These are phyloP conservation scores for Prunus salicina DNA, from an alignment of 306 rosid species.

Conservation along the genomic window DNA sequence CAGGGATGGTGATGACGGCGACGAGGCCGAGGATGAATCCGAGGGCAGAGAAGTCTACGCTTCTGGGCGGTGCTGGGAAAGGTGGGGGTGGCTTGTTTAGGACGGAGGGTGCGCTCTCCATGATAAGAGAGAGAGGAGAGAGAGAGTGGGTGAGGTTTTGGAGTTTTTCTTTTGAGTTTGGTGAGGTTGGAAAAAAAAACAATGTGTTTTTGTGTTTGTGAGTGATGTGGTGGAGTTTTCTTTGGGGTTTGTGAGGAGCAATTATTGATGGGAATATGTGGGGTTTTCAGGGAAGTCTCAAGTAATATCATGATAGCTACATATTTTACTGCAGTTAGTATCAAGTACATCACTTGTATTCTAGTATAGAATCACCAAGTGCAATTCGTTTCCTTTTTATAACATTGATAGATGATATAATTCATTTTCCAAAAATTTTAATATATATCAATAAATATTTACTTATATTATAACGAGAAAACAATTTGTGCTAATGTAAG, in stretches of 20 bases:
- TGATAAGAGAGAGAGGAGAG: conserved; percentile 6
- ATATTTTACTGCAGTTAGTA: background rate
- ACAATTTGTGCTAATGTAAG: too few species aligned
- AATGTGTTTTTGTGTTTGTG: background rate
- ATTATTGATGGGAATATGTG: conserved; percentile 11
- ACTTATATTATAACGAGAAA: too few species aligned
- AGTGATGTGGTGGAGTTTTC: background rate
- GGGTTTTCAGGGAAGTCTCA: background rate
- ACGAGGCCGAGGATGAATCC: conserved; percentile 70
- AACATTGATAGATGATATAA: too few species aligned
- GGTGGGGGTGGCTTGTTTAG: conserved; percentile 40
- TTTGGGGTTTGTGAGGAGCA: conserved; percentile 3
- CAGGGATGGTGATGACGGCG: conserved; percentile 74
- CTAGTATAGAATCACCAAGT: too few species aligned
- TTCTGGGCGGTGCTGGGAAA: conserved; percentile 33
- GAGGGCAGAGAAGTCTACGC: conserved; percentile 73
- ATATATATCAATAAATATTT: too few species aligned
- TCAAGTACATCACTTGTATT: background rate
- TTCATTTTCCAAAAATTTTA: too few species aligned
- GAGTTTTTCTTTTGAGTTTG: background rate
- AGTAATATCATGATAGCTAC: conserved; percentile 1
- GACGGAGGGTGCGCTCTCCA: conserved; percentile 39
- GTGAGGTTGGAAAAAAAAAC: background rate
- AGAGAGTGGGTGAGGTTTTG: background rate
- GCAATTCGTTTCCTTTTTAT: too few species aligned